Evolutionary conservation across 2,329 filamentous ascomycete genomes (phyloP).

Genomic region (Verticillium klebahnii): DNA sequence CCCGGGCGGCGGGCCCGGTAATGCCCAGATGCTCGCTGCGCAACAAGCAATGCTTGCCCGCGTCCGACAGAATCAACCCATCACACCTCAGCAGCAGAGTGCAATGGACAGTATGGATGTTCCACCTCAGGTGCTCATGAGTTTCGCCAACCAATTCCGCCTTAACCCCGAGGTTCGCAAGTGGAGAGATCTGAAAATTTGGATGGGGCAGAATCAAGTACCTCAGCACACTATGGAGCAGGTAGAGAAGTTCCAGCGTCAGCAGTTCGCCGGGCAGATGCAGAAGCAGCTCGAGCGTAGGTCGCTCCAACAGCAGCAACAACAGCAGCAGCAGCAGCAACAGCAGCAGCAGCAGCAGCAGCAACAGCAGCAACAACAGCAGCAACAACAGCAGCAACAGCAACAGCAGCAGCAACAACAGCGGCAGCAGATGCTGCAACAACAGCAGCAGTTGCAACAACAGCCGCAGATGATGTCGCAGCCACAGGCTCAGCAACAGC

Average conservation of each 20-base stretch:
- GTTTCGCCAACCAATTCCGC: conserved; percentile 21
- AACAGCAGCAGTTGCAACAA: conserved; percentile 17
- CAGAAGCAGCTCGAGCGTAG: conserved; percentile 14
- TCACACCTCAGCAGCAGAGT: conserved; percentile 25
- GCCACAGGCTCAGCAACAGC: conserved; percentile 6
- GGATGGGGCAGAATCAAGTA: conserved; percentile 32
- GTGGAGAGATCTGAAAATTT: conserved; percentile 42
- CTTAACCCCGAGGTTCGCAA: conserved; percentile 39
- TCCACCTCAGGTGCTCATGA: conserved; percentile 28
- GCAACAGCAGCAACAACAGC: conserved; percentile 16
- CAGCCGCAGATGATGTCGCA: conserved; percentile 8
- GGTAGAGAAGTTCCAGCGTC: conserved; percentile 22
- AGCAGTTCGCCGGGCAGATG: conserved; percentile 13
- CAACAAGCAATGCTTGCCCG: conserved; percentile 21
- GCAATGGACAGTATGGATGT: conserved; percentile 47
- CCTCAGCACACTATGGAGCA: conserved; percentile 24
- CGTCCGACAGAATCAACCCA: conserved; percentile 16
- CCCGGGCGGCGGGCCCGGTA: conserved; percentile 17
- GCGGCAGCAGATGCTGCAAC: conserved; percentile 17
- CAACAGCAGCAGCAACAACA: conserved; percentile 16
- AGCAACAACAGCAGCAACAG: conserved; percentile 21
- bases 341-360: conserved; percentile 16
- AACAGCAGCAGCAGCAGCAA: conserved; percentile 19
- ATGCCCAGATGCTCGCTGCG: conserved; percentile 14
- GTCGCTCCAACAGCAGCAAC: conserved; percentile 16